A percentile compares a stretch with the other conserved stretches of the same genome.
These are phyloP conservation scores for Beta macrorhiza DNA, from an alignment of 179 eudicot genomes.

Conservation along the genomic window DNA sequence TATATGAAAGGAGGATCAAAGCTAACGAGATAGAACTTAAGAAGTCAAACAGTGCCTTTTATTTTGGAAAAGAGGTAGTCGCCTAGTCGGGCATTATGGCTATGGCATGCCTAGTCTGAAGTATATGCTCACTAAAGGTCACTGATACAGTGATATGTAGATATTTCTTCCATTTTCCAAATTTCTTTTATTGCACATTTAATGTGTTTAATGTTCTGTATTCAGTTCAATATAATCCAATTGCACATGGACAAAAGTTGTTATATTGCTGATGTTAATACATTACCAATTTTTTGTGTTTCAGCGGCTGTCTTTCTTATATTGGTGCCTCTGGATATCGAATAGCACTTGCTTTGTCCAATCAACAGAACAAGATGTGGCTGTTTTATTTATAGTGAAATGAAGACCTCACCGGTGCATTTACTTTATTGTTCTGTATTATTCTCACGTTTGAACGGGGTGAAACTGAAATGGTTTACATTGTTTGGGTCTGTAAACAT, in stretches of 20 bases:
- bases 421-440: not conserved
- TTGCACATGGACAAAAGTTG: too few relatives aligned
- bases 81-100: not conserved
- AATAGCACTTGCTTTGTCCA: slow-evolving; percentile 13
- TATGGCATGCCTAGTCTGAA: not conserved
- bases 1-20: not conserved
- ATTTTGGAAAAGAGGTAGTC: not conserved
- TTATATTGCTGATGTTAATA: not conserved
- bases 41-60: not conserved
- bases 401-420: slow-evolving; percentile 54
- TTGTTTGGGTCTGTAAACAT: not conserved
- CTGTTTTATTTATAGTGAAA: slow-evolving; percentile 34
- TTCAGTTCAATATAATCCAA: not conserved
- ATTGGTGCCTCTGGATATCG: slow-evolving; percentile 5
- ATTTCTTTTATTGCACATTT: not conserved
- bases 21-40: too few relatives aligned
- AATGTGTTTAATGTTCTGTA: not conserved
- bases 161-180: not conserved
- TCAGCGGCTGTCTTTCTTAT: slow-evolving; percentile 19
- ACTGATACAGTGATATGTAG: not conserved
- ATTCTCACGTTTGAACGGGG: not conserved
- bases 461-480: not conserved
- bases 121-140: not conserved
- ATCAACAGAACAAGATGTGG: slow-evolving; percentile 34
- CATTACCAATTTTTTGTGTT: slow-evolving; percentile 4